Conservation (phyloP, 2,329 filamentous ascomycete genomes). For the Volutella citrinella region DNA sequence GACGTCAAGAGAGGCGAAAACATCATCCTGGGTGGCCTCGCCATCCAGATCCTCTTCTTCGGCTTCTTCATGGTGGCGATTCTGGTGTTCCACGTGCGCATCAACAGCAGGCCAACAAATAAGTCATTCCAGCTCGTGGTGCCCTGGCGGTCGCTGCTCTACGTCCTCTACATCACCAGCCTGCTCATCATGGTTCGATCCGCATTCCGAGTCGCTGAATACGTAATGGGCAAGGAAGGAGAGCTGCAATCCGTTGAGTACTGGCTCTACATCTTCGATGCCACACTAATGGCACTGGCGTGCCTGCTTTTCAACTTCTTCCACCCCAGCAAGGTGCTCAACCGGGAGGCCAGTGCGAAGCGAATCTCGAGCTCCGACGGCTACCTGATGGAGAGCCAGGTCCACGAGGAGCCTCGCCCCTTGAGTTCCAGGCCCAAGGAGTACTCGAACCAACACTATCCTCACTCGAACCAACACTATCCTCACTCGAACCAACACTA, state of each 20-base stretch:
- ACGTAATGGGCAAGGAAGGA: constrained; percentile 32
- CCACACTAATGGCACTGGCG: constrained; percentile 31
- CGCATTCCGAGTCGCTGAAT: constrained; percentile 42
- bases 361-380: constrained; percentile 21
- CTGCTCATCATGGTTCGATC: constrained; percentile 39
- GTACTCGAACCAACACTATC: constrained; percentile 7
- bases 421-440: too few relatives aligned
- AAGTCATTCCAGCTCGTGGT: constrained; percentile 18
- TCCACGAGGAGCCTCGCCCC: constrained; percentile 6
- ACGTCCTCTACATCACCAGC: constrained; percentile 24
- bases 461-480: constrained; percentile 2
- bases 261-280: constrained; percentile 37
- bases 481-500: constrained; percentile 4
- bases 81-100: constrained; percentile 41
- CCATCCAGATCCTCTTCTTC: constrained; percentile 54
- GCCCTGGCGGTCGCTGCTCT: constrained; percentile 31
- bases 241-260: constrained; percentile 33
- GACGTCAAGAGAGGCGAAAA: constrained; percentile 37
- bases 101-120: constrained; percentile 16
- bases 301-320: constrained; percentile 24
- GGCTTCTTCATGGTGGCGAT: constrained; percentile 49
- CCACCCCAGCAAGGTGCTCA: constrained; percentile 26
- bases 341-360: constrained; percentile 14
- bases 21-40: constrained; percentile 50
- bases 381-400: constrained; percentile 23